Evolutionary conservation across 345 rosid species (phyloP), one percentile per base, ranked within the genome.

Genomic region (Gynandropsis gynandra): DNA sequence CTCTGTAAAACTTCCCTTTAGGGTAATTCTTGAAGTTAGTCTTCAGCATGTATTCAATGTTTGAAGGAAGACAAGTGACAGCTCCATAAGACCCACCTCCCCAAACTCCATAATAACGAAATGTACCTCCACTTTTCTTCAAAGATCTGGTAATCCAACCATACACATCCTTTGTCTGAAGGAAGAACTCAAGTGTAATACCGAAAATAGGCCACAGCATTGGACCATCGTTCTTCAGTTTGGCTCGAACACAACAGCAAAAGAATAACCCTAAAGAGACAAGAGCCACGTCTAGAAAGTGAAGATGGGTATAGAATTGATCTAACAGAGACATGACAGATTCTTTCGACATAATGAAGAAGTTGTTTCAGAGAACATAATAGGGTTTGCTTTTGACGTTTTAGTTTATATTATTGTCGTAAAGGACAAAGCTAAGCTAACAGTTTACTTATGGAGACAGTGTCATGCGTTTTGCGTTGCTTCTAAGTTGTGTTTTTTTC

Each of bases 11-110:
- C 10, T 57, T 61, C 12, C 97, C 95, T 67, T 85, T 82, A 0
- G 95, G 95, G 52, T 66, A 88, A 80, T 85, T 88, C 19, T 56
- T 62, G 70, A 84, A 88, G 40, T 76, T 72, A 8, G 88, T 80
- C 55, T 65, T 79, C 50, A 88, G 76, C 72, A 77, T 68, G 52
- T 88, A 74, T 44, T 85, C 86, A 19, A 85, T 47, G 63, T 79
- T 80, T 43, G 67, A 61, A 4, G 92, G 81, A 19, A 79, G 67
- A 17, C 63, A 64, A 0, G 87, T 89, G 32, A 73, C 51, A 44
- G 87, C 61, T 55, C 92, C 89, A 31, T 47, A 56, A 18, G 75
- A 56, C 2, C 72, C 70, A 24, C 85, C 81, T 62, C 79, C 67
- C 85, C 82, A 80, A 48, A 73, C 16, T 19, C 93, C 82, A 7